Conservation (phyloP, 2,329 filamentous ascomycete species). For the Grosmannia huntii region DNA sequence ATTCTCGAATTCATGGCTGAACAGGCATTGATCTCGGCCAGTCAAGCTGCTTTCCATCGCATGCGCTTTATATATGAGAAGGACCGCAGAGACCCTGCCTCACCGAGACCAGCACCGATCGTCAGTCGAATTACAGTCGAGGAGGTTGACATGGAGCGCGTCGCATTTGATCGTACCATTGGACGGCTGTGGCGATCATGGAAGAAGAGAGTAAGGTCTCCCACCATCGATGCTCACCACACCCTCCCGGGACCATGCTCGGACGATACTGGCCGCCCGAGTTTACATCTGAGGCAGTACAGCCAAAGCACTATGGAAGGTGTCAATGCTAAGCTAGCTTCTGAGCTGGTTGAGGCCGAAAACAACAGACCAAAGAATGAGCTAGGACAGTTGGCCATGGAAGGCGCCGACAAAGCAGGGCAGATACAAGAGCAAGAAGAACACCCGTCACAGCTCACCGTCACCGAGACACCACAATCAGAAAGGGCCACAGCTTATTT, state of each 20-base stretch:
- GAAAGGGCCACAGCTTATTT: background rate
- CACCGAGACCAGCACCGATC: conserved; percentile 28
- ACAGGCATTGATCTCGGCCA: conserved; percentile 75
- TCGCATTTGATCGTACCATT: conserved; percentile 78
- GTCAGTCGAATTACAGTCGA: conserved; percentile 68
- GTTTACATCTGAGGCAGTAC: conserved; percentile 22
- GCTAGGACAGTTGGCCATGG: conserved; percentile 2
- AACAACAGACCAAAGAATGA: background rate
- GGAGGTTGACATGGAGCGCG: conserved; percentile 82
- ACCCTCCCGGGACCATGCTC: conserved; percentile 36
- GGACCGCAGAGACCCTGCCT: conserved; percentile 39
- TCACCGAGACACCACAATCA: background rate
- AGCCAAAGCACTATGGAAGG: conserved; percentile 15
- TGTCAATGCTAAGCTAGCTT: background rate
- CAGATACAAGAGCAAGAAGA: background rate
- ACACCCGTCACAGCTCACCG: background rate
- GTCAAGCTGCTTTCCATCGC: conserved; percentile 68
- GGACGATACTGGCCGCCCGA: conserved; percentile 26
- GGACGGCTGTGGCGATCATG: conserved; percentile 88
- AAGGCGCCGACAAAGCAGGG: conserved; percentile 16
- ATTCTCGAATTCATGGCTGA: conserved; percentile 92
- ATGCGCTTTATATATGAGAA: conserved; percentile 46
- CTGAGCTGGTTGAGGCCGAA: background rate
- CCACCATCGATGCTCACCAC: conserved; percentile 31
- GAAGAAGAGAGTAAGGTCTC: conserved; percentile 70